phyloP scores from a whole-genome alignment of 768 basidiomycete species.

The Lactarius deliciosus region DNA sequence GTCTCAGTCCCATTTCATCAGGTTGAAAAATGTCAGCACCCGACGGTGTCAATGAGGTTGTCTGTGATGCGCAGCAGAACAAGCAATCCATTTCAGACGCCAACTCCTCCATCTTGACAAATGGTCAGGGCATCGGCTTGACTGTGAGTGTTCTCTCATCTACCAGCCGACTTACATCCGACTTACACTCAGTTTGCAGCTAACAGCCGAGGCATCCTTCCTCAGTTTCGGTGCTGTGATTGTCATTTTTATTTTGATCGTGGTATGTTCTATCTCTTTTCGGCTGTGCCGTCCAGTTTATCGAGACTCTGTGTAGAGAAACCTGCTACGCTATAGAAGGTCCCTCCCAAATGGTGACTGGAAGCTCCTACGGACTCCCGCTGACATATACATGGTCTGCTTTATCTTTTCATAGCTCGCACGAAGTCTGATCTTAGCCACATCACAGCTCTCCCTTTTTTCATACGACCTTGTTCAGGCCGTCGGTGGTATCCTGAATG shows the following conservation, averaged over 20 bases:
- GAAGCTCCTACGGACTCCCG: conserved; percentile 38
- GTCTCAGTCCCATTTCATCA: neutral
- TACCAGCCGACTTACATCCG: neutral
- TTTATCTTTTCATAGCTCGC: neutral
- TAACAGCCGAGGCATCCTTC: conserved; percentile 37
- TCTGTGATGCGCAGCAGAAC: conserved; percentile 1
- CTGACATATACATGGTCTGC: conserved; percentile 45
- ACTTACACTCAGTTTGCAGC: conserved; percentile 28
- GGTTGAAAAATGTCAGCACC: neutral
- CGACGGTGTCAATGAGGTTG: conserved; percentile 1
- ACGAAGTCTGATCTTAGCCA: conserved; percentile 14
- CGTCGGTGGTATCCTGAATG: conserved; percentile 39
- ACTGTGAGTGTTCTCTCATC: conserved; percentile 31
- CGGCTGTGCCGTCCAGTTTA: too few species aligned
- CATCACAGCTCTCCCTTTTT: conserved; percentile 30
- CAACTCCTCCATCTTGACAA: conserved; percentile 32
- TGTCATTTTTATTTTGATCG: conserved; percentile 9
- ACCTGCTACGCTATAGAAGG: conserved; percentile 1
- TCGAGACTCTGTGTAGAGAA: neutral
- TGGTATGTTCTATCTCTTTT: neutral
- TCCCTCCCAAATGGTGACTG: conserved; percentile 8
- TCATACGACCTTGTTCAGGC: conserved; percentile 40
- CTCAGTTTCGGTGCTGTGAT: conserved; percentile 1
- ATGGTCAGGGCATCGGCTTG: conserved; percentile 40
- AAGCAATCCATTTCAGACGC: neutral